Evolutionary conservation across 2,329 filamentous ascomycete genomes (phyloP).

Genomic region (Aspergillus jensenii): DNA sequence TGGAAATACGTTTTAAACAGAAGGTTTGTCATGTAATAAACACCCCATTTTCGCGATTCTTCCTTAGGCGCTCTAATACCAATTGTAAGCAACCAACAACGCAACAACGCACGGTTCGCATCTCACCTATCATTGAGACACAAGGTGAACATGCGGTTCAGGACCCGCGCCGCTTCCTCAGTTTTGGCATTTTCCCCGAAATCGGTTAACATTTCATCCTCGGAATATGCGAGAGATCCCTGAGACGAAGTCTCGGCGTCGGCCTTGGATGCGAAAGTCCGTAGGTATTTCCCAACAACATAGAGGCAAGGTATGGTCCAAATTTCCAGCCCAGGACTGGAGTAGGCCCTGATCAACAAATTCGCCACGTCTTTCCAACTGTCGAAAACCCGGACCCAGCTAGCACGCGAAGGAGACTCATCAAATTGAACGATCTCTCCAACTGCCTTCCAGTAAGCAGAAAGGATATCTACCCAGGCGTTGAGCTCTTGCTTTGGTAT

Average conservation of each 20-base stretch:
- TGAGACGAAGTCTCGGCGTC: slow-evolving; percentile 66
- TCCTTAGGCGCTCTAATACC: slow-evolving; percentile 69
- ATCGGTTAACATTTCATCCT: slow-evolving; percentile 80
- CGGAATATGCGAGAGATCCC: slow-evolving; percentile 55
- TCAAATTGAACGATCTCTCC: slow-evolving; percentile 70
- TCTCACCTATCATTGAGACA: slow-evolving; percentile 84
- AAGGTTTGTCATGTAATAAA: slow-evolving; percentile 91
- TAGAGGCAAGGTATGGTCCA: slow-evolving; percentile 96
- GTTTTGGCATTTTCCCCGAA: slow-evolving; percentile 78
- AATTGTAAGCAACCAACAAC: background rate
- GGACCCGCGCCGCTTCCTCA: slow-evolving; percentile 83
- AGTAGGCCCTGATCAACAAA: slow-evolving; percentile 76
- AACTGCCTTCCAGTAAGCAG: slow-evolving; percentile 78
- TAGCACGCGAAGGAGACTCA: slow-evolving; percentile 52
- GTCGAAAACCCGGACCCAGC: slow-evolving; percentile 82
- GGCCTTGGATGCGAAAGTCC: slow-evolving; percentile 86
- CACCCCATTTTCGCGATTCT: slow-evolving; percentile 95
- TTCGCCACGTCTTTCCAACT: slow-evolving; percentile 84
- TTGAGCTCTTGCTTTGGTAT: slow-evolving; percentile 67
- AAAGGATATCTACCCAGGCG: slow-evolving; percentile 86
- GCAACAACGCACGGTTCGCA: background rate
- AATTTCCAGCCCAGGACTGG: slow-evolving; percentile 70
- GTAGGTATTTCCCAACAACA: slow-evolving; percentile 78
- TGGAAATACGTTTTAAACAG: slow-evolving; percentile 99
- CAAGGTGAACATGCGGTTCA: slow-evolving; percentile 88